phyloP scores from a whole-genome alignment of 1,139 yeast genomes.

The Saccharomyces pastorianus region DNA sequence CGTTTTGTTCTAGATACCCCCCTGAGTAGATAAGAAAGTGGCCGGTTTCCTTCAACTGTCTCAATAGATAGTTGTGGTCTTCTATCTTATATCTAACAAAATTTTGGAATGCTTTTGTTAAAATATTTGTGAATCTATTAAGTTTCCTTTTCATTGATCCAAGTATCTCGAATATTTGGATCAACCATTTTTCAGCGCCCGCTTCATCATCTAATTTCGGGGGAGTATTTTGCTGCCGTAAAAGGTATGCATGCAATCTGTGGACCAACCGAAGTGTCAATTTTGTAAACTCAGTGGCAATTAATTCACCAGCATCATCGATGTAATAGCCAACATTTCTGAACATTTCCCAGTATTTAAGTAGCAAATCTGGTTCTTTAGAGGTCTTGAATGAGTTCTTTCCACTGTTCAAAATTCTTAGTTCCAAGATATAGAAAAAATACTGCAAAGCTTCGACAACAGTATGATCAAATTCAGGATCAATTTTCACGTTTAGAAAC shows the following conservation, averaged over 20 bases:
- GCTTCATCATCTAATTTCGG: slow-evolving; percentile 42
- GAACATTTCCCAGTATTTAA: slow-evolving; percentile 68
- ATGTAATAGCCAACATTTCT: slow-evolving; percentile 66
- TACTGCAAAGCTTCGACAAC: slow-evolving; percentile 70
- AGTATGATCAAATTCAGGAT: slow-evolving; percentile 60
- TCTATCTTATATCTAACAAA: slow-evolving; percentile 62
- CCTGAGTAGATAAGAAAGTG: slow-evolving; percentile 78
- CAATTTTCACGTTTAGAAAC: slow-evolving; percentile 63
- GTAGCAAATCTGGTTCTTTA: slow-evolving; percentile 85
- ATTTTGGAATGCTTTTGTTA: slow-evolving; percentile 69
- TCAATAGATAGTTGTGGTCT: slow-evolving; percentile 46
- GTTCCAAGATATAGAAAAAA: slow-evolving; percentile 60
- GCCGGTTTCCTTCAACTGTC: slow-evolving; percentile 46
- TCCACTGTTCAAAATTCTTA: slow-evolving; percentile 72
- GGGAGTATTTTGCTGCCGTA: slow-evolving; percentile 63
- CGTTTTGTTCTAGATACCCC: slow-evolving; percentile 58
- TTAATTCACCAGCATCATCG: slow-evolving; percentile 77
- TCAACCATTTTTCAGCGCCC: slow-evolving; percentile 72
- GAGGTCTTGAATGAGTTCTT: slow-evolving; percentile 70
- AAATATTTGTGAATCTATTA: slow-evolving; percentile 63
- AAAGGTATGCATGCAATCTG: slow-evolving; percentile 62
- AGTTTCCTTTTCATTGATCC: slow-evolving; percentile 81
- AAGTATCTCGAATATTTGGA: slow-evolving; percentile 74
- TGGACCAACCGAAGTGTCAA: slow-evolving; percentile 61
- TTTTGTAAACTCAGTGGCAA: slow-evolving; percentile 67